phyloP scores from a whole-genome alignment of 805 yeast species.

The Martiniozyma abietophila region DNA sequence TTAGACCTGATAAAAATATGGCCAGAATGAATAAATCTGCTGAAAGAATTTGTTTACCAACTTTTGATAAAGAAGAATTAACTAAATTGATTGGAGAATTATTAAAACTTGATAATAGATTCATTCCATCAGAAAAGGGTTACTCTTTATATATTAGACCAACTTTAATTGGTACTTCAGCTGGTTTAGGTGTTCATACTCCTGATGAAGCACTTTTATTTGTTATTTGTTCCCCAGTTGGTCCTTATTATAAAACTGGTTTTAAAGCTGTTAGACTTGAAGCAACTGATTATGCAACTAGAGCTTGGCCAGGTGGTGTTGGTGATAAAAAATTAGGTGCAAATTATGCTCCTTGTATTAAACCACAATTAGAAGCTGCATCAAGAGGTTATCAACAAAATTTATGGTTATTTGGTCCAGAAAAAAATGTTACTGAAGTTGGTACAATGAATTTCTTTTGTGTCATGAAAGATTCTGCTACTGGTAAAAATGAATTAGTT shows the following conservation, averaged over 20 bases:
- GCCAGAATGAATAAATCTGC: constrained; percentile 83
- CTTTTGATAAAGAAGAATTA: constrained; percentile 71
- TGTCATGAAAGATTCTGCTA: constrained; percentile 62
- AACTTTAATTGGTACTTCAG: constrained; percentile 87
- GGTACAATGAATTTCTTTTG: constrained; percentile 97
- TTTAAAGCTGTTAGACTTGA: constrained; percentile 92
- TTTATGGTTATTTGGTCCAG: constrained; percentile 92
- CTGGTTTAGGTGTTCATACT: constrained; percentile 75
- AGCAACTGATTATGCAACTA: constrained; percentile 91
- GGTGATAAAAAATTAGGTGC: constrained; percentile 97
- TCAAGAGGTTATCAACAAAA: constrained; percentile 89
- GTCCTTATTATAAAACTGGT: constrained; percentile 92
- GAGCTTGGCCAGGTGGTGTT: constrained; percentile 99
- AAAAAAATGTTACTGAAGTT: constrained; percentile 83
- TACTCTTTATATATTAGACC: constrained; percentile 92
- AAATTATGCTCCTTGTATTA: constrained; percentile 92
- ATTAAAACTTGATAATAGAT: constrained; percentile 61
- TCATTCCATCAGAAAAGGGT: constrained; percentile 81
- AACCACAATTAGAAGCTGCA: constrained; percentile 88
- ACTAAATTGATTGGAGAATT: constrained; percentile 68
- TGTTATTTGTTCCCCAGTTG: constrained; percentile 92
- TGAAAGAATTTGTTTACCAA: constrained; percentile 80
- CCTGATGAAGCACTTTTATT: constrained; percentile 77
- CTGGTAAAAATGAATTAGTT: constrained; percentile 83
- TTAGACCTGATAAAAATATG: constrained; percentile 92